Evolutionary conservation across 495 filamentous ascomycete species (phyloP).

Genomic region (Penicillium daleae): DNA sequence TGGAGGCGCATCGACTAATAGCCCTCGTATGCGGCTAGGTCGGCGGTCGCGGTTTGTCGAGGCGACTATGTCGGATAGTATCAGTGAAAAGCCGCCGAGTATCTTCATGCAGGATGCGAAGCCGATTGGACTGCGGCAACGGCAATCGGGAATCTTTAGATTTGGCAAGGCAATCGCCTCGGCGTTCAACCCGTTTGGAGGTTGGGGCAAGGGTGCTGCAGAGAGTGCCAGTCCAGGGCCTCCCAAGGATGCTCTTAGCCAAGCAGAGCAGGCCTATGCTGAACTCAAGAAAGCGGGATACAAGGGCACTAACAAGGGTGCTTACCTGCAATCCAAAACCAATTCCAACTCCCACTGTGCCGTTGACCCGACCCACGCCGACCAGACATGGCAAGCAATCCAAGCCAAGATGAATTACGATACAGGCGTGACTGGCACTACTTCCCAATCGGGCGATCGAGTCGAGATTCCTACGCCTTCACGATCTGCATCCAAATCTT

Average conservation of each 20-base stretch:
- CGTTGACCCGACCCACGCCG: slow-evolving; percentile 31
- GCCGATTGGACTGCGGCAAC: slow-evolving; percentile 15
- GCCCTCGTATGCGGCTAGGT: slow-evolving; percentile 25
- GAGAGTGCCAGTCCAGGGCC: slow-evolving; percentile 32
- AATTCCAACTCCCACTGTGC: neutral
- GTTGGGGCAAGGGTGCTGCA: slow-evolving; percentile 43
- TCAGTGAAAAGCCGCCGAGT: slow-evolving; percentile 67
- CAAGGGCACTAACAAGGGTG: slow-evolving; percentile 49
- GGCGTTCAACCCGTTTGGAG: slow-evolving; percentile 57
- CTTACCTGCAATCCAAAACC: slow-evolving; percentile 33
- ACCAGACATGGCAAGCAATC: slow-evolving; percentile 47
- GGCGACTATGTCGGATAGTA: slow-evolving; percentile 76
- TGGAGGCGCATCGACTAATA: slow-evolving; percentile 23
- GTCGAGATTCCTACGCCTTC: slow-evolving; percentile 6
- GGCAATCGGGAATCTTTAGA: slow-evolving; percentile 56
- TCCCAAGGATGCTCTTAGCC: slow-evolving; percentile 47
- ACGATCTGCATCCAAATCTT: slow-evolving; percentile 32
- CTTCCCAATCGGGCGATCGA: slow-evolving; percentile 5
- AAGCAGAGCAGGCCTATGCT: slow-evolving; percentile 60
- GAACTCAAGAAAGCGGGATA: slow-evolving; percentile 64
- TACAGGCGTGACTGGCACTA: slow-evolving; percentile 3
- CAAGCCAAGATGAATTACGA: slow-evolving; percentile 42
- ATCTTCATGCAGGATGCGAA: slow-evolving; percentile 58
- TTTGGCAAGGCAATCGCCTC: slow-evolving; percentile 62
- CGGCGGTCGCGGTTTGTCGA: slow-evolving; percentile 70